Base-by-base conservation (phyloP, 169 alveolate genomes). In the Theileria annulata region DNA sequence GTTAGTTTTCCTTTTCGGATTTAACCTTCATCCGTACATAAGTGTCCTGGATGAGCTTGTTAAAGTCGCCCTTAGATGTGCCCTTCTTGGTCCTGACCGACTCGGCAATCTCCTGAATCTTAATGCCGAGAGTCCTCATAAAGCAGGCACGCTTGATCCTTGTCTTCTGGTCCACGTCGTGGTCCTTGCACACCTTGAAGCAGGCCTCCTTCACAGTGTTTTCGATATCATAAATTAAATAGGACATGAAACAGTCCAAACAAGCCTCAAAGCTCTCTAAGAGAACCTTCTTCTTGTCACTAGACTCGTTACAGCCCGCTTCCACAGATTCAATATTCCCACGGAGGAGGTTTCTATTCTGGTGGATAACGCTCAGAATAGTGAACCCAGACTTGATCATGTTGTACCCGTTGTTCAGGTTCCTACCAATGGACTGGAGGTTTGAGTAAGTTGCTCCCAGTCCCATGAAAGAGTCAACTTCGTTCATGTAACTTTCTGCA, bases 191-290 rank as follows among this genome's bases (percentile, higher is more conserved):
- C 64, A 83, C 87, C 67, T 90, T 90, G 25, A 85, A 73, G 9
- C 91, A 90, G 33, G 88, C 94, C 31, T 71, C 56, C 66, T 87
- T 72, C 56, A 87, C 88, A 23, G 94, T 86, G 59, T 69, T n/a
- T 76, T 90, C 94, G 10, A 90, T 85, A 70, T 90, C 94, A 80
- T 85, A 90, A 17, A 90, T 63, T 51, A 90, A 89, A n/a, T 86
- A 9, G 2, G 88, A 72, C 47, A 90, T 66, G 33, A 81, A 71
- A 37, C 87, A 85, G 35, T 64, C 83, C 35, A 87, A 69, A 1
- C 83, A 78, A 25, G 64, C 75, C 75, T 71, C 79, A 30, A 83
- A 59, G 59, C 82, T 31, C 23, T 86, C 89, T 2, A 66, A 31
- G 19, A 37, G 35, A 0, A 69, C 58, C 13, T 77, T 51, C 63